These are phyloP conservation scores for Tuber borchii DNA, from an alignment of 495 filamentous ascomycete genomes.

Conservation along the genomic window DNA sequence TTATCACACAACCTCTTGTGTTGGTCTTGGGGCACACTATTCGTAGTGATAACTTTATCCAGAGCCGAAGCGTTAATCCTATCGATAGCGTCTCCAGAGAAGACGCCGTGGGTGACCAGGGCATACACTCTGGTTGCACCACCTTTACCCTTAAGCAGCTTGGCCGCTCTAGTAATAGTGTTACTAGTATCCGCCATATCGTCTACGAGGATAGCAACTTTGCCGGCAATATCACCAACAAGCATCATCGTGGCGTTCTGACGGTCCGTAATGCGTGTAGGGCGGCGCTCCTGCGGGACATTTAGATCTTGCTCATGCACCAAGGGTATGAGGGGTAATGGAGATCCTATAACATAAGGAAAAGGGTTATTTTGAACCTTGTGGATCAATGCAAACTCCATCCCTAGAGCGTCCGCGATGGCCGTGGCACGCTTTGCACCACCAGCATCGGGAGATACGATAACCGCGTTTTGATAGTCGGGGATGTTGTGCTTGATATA, in stretches of 20 bases:
- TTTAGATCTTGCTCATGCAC: constrained; percentile 18
- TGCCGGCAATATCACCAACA: constrained; percentile 76
- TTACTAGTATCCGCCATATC: constrained; percentile 94
- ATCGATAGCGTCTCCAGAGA: constrained; percentile 89
- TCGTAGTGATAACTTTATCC: constrained; percentile 89
- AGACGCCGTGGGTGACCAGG: constrained; percentile 84
- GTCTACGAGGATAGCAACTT: constrained; percentile 83
- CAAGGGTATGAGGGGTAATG: constrained; percentile 6
- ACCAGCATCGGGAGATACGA: constrained; percentile 93
- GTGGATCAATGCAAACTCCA: constrained; percentile 94
- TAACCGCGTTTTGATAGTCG: constrained; percentile 77
- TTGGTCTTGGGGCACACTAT: constrained; percentile 83
- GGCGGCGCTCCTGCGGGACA: constrained; percentile 73
- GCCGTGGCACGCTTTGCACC: constrained; percentile 96
- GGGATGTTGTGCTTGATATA: constrained; percentile 87
- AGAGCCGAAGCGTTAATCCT: constrained; percentile 84
- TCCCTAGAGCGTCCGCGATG: constrained; percentile 85
- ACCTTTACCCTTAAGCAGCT: constrained; percentile 79
- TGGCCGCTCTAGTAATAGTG: constrained; percentile 94
- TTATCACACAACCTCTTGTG: constrained; percentile 69
- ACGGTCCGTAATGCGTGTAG: constrained; percentile 84
- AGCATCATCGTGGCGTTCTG: constrained; percentile 99
- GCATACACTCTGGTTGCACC: constrained; percentile 83
- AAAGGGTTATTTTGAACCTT: constrained; percentile 55
- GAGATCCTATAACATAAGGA: constrained; percentile 37